Base-by-base conservation (phyloP, 139 green algal genomes). In the Closterium sp. region DNA sequence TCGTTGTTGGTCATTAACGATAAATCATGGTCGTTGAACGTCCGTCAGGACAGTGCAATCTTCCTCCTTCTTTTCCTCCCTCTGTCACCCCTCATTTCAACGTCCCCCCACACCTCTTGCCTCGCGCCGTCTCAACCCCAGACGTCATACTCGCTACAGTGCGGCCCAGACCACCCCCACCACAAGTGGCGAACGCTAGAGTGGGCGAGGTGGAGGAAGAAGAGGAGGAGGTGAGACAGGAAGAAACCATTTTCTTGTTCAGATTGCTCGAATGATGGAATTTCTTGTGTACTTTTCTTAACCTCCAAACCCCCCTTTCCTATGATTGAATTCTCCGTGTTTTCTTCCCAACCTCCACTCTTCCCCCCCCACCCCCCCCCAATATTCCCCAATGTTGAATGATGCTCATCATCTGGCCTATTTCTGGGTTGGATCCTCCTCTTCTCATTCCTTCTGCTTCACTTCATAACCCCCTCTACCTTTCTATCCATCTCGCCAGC, bases 151-250 rank as follows among this genome's bases (percentile, higher is more conserved):
- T 90, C 28, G 62, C 87, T 90, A 45, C 70, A 62, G 87, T 90
- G 27, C 38, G 38, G 7, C 87, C 87, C 13, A 90, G 70, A 62
- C 6, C 87, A 45, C 87, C 87, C 29, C n/a, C 87, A 5, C n/a
- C 27, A 5, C 87, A 90, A 9, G 70, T 90, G 27, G 62, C 87
- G 7, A 85, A 70, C 45, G 45, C 87, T 73, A 45, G 87, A 73
- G 87, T 85, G n/a, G 87, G 87, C 2, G 87, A 90, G n/a, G 87
- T 90, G 62, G 87, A 90, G 70, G 87, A 90, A 3, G 87, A 90
- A 28, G 87, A 90, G 27, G 87, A 90, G 29, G 87, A 90, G 87
- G 87, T 90, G 27, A 90, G 87, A 85, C 9, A 30, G 9, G 9
- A n/a, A n/a, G n/a, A n/a, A n/a, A n/a, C n/a, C n/a, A n/a, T n/a